Evolutionary conservation across 352 stramenopile genomes (phyloP).

Genomic region (Globisporangium middletonii): DNA sequence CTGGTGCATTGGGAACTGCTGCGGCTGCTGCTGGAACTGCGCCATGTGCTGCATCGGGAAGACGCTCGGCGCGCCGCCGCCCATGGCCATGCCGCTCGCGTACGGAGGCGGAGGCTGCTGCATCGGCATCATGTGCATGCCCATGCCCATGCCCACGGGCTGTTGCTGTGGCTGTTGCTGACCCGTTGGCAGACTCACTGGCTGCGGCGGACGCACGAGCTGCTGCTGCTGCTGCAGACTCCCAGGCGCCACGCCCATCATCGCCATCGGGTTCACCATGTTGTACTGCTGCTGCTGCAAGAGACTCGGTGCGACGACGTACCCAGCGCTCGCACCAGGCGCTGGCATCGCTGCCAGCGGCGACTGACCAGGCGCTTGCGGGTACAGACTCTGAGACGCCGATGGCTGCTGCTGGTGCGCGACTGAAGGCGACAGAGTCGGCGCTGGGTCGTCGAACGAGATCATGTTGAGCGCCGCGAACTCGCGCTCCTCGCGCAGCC

Average conservation of each 20-base stretch:
- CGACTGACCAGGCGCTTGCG: neutral
- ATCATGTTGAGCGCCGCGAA: constrained; percentile 81
- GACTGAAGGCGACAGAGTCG: neutral
- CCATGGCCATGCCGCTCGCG: constrained; percentile 12
- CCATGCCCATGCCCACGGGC: constrained; percentile 9
- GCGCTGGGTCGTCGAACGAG: constrained; percentile 52
- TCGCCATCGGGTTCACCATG: constrained; percentile 17
- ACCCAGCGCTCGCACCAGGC: neutral
- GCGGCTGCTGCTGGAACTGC: constrained; percentile 4
- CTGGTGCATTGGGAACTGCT: constrained; percentile 14
- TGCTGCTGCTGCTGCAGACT: constrained; percentile 16
- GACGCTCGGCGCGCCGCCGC: neutral
- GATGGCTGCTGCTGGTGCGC: constrained; percentile 6
- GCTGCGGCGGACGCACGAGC: constrained; percentile 33
- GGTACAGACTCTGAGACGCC: constrained; percentile 1
- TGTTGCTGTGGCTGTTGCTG: constrained; percentile 3
- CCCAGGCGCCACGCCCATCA: constrained; percentile 7
- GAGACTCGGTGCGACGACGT: constrained; percentile 2
- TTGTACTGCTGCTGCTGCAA: constrained; percentile 18
- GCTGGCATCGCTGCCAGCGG: constrained; percentile 1
- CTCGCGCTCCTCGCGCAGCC: constrained; percentile 39
- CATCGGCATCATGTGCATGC: constrained; percentile 13
- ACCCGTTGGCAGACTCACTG: constrained; percentile 11
- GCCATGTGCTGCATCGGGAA: constrained; percentile 8
- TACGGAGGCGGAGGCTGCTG: constrained; percentile 11